A percentile compares a stretch with the other conserved stretches of the same genome.
Conservation (phyloP, 2,329 filamentous ascomycete species). For the Davidsoniella virescens region DNA sequence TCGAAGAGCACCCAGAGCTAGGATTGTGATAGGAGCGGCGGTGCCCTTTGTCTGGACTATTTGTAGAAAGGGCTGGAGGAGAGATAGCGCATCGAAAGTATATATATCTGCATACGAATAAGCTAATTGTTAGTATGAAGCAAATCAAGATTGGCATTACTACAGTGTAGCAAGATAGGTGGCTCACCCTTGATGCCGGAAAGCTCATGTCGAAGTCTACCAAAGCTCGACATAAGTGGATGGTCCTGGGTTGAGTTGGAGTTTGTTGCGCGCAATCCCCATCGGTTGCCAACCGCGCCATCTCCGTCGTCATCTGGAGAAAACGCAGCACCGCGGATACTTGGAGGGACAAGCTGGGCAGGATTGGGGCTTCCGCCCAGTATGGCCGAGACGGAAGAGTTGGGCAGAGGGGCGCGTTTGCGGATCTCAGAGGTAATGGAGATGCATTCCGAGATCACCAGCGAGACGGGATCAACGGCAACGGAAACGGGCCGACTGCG, state of each 20-base stretch:
- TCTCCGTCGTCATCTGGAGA: slow-evolving; percentile 31
- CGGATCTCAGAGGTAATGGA: slow-evolving; percentile 96
- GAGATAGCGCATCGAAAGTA: slow-evolving; percentile 71
- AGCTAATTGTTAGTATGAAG: slow-evolving; percentile 1
- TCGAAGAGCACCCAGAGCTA: slow-evolving; percentile 81
- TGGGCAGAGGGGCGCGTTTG: slow-evolving; percentile 89
- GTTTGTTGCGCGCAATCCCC: slow-evolving; percentile 87
- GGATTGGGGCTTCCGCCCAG: slow-evolving; percentile 58
- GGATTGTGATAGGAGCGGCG: slow-evolving; percentile 86
- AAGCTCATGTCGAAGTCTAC: slow-evolving; percentile 72
- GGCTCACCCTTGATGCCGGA: slow-evolving; percentile 61
- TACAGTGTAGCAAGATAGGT: not conserved
- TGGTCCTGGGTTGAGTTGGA: slow-evolving; percentile 97
- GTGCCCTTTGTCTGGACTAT: slow-evolving; percentile 94
- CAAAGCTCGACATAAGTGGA: slow-evolving; percentile 87
- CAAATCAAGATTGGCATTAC: not conserved
- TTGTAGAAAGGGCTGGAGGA: slow-evolving; percentile 87
- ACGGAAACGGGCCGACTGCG: slow-evolving; percentile 52
- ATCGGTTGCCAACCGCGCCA: slow-evolving; percentile 56
- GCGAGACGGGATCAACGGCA: slow-evolving; percentile 74
- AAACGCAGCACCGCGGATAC: slow-evolving; percentile 17
- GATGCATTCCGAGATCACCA: slow-evolving; percentile 97
- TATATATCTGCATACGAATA: slow-evolving; percentile 50
- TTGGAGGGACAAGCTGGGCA: slow-evolving; percentile 35
- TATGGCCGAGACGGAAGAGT: slow-evolving; percentile 91